Base-by-base conservation (phyloP, 495 filamentous ascomycete genomes). In the Penicillium coffeae region DNA sequence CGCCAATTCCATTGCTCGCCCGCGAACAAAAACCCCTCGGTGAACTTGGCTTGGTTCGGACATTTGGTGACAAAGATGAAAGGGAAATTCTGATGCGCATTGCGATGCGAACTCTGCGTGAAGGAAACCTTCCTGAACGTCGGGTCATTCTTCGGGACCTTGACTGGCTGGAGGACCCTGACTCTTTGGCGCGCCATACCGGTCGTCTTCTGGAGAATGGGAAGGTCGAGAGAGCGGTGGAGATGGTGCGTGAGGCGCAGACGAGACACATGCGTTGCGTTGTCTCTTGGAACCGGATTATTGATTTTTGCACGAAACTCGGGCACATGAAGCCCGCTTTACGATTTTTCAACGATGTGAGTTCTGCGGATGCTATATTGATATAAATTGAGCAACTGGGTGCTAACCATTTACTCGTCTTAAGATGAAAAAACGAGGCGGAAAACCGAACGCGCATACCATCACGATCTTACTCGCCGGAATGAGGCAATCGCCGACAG, bases 391-490 rank as follows among this genome's bases (percentile, higher is more conserved):
- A 42, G 18, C n/a, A n/a, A n/a, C n/a, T n/a, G 20, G 25, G 7
- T 20, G 16, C 48, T 45, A 18, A 51, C 21, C 10, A 12, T 2
- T 35, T 43, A 47, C 38, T 38, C 13, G 13, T 38, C 21, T 27
- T 34, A 47, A 94, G 86, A 98, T 98, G 93, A 98, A 97, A 69
- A 97, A 96, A 69, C 77, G 89, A 14, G 83, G 73, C 25, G 82
- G 87, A 47, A 68, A 68, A 20, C 93, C 93, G 0, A 89, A 88
- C 60, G 68, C 79, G 2, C 73, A 78, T 45, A 95, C 92, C 0
- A 96, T 86, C 62, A 91, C 87, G 2, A 84, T 88, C 41, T 83
- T 97, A 47, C 78, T 98, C 56, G 75, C 82, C 18, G 93, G 91
- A 16, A 77, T 89, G 15, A 74, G 82, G 25, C 72, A 82, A 34